phyloP scores from a whole-genome alignment of 129 eudicot species.

The Flaveria linearis region DNA sequence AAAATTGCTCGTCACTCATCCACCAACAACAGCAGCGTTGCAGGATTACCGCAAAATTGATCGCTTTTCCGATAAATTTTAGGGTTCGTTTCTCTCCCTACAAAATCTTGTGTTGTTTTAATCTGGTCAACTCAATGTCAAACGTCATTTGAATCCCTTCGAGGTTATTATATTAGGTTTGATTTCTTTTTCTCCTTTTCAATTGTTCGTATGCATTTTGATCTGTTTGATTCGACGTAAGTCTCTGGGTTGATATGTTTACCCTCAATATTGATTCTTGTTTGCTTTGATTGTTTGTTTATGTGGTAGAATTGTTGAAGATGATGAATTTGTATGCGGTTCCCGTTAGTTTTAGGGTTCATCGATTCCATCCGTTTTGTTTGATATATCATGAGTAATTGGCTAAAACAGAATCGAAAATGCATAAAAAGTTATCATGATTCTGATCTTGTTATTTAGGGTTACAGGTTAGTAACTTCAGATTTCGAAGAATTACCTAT shows the following conservation, averaged over 20 bases:
- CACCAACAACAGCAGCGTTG: constrained; percentile 13
- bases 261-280: background rate
- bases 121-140: constrained; percentile 36
- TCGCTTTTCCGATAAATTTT: constrained; percentile 2
- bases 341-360: background rate
- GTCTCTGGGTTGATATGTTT: background rate
- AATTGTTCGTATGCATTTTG: background rate
- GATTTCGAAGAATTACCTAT: background rate
- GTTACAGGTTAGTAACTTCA: background rate
- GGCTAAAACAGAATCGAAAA: background rate
- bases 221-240: background rate
- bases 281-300: constrained; percentile 17
- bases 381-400: background rate
- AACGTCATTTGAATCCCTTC: constrained; percentile 17
- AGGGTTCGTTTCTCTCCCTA: constrained; percentile 27
- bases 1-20: constrained; percentile 6
- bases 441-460: constrained; percentile 1
- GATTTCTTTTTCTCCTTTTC: constrained; percentile 10
- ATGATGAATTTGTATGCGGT: background rate
- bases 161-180: constrained; percentile 20
- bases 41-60: constrained; percentile 24
- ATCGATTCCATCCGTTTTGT: background rate
- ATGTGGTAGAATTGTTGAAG: background rate
- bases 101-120: constrained; percentile 17
- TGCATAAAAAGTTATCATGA: constrained; percentile 4